Percentiles rank a stretch among this genome's conserved stretches.
phyloP scores from a whole-genome alignment of 176 grass and related monocot genomes.

The Musa itinerans region DNA sequence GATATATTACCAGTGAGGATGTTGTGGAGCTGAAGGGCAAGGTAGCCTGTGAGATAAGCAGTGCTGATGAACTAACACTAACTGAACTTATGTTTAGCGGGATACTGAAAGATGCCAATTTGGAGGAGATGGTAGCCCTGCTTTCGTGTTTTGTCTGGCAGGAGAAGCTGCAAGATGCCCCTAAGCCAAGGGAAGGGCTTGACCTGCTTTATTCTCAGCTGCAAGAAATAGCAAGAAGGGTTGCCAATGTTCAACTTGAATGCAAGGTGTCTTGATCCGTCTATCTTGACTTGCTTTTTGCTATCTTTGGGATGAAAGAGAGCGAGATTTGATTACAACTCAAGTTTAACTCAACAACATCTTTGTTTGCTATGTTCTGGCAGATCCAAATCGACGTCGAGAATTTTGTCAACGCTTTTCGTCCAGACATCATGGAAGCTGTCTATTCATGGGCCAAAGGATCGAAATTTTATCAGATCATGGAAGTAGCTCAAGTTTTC shows the following conservation, averaged over 20 bases:
- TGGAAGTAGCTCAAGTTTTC: constrained; percentile 81
- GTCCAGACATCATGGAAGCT: constrained; percentile 79
- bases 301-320: not conserved
- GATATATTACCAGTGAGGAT: constrained; percentile 54
- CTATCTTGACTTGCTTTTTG: constrained; percentile 6
- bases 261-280: constrained; percentile 54
- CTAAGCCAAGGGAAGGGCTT: constrained; percentile 75
- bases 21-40: constrained; percentile 84
- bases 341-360: not conserved
- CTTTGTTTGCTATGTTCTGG: not conserved
- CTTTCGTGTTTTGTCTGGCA: constrained; percentile 95
- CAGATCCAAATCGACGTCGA: constrained; percentile 88
- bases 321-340: not conserved
- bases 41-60: constrained; percentile 82
- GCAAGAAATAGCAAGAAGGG: constrained; percentile 38
- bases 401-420: constrained; percentile 68
- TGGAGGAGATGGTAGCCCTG: constrained; percentile 84
- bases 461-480: constrained; percentile 76
- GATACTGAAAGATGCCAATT: constrained; percentile 61
- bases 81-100: constrained; percentile 94
- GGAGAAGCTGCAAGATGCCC: constrained; percentile 76
- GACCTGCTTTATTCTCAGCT: constrained; percentile 46
- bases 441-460: constrained; percentile 81
- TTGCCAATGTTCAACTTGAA: constrained; percentile 46
- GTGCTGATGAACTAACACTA: constrained; percentile 72